Conservation (phyloP, 371 early-diverging fungal species). For the Smittium mucronatum region DNA sequence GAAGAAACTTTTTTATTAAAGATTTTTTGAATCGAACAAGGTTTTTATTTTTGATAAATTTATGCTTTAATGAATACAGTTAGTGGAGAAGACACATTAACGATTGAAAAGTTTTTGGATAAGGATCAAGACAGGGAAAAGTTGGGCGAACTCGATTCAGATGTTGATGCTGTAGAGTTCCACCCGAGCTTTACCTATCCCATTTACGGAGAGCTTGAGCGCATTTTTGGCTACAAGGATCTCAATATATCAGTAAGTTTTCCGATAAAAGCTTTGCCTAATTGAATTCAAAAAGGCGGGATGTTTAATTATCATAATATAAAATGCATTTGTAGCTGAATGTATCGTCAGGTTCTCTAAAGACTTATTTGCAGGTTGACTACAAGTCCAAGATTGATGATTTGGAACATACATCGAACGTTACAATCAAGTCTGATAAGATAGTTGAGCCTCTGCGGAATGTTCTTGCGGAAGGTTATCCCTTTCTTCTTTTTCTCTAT, state of each 20-base stretch:
- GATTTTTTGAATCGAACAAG: too few relatives aligned
- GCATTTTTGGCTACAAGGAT: constrained; percentile 75
- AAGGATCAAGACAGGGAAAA: constrained; percentile 8
- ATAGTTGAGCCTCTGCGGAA: constrained; percentile 20
- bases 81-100: constrained; percentile 23
- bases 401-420: constrained; percentile 21
- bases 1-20: too few relatives aligned
- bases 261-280: background rate
- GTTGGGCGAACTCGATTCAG: constrained; percentile 13
- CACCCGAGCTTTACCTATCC: constrained; percentile 73
- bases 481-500: background rate
- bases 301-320: background rate
- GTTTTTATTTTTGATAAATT: too few relatives aligned
- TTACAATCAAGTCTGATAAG: constrained; percentile 26
- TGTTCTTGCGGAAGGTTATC: constrained; percentile 12
- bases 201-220: constrained; percentile 78
- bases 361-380: constrained; percentile 45
- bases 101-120: constrained; percentile 20
- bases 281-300: background rate
- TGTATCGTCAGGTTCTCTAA: constrained; percentile 65
- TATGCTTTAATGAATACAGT: too few relatives aligned
- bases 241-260: constrained; percentile 39
- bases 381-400: constrained; percentile 34
- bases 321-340: constrained; percentile 27
- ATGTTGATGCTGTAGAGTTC: constrained; percentile 27